Evolutionary conservation across 2,329 filamentous ascomycete species (phyloP).

Genomic region (Lecanicillium sp.): DNA sequence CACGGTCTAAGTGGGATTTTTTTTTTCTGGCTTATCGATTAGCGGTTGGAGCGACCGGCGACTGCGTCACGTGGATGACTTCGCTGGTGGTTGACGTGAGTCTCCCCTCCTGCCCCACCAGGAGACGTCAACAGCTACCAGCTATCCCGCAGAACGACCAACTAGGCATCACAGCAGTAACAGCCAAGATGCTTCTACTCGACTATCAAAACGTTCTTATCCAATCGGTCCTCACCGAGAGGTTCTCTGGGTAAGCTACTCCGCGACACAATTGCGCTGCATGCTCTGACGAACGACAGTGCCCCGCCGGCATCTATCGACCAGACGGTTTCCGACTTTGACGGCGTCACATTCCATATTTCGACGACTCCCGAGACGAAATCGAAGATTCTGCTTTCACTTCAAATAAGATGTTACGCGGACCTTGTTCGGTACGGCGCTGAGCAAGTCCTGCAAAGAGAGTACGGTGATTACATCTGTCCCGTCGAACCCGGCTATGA

Average conservation of each 20-base stretch:
- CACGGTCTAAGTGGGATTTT: constrained; percentile 26
- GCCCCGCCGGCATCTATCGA: constrained; percentile 84
- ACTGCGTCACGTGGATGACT: constrained; percentile 28
- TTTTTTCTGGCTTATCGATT: constrained; percentile 34
- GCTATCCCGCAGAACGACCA: constrained; percentile 22
- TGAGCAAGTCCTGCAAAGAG: constrained; percentile 81
- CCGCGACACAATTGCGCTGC: constrained; percentile 13
- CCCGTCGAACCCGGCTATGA: constrained; percentile 86
- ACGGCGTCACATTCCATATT: constrained; percentile 97
- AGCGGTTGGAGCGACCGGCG: background rate
- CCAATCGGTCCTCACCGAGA: constrained; percentile 89
- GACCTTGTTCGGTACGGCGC: constrained; percentile 93
- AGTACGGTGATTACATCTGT: constrained; percentile 91
- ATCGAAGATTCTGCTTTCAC: constrained; percentile 88
- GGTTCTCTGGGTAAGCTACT: constrained; percentile 71
- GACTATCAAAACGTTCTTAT: constrained; percentile 99
- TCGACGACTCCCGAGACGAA: constrained; percentile 84
- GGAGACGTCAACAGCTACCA: constrained; percentile 31
- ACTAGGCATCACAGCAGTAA: constrained; percentile 16
- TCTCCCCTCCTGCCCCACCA: constrained; percentile 32
- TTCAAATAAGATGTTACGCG: constrained; percentile 89
- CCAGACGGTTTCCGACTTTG: constrained; percentile 97
- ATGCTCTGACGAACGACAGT: constrained; percentile 47
- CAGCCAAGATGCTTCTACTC: constrained; percentile 72
- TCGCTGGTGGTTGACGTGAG: constrained; percentile 23